These are phyloP conservation scores for Chionographis japonica DNA, from an alignment of 106 monocot species.

Conservation along the genomic window DNA sequence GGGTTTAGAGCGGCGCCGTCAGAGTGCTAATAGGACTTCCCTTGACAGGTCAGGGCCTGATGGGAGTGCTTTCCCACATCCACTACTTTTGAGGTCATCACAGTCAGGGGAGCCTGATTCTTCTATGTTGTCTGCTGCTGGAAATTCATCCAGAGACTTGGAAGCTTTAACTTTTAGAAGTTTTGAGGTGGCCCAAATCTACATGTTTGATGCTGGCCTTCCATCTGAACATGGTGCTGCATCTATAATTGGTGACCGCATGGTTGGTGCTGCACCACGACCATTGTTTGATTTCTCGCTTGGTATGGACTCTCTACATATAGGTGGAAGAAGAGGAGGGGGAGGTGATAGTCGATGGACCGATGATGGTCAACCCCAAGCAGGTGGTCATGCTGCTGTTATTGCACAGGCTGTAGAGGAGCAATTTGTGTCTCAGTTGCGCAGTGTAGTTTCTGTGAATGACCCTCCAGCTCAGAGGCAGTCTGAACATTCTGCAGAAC, in stretches of 20 bases:
- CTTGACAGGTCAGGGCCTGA: slow-evolving; percentile 39
- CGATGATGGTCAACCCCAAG: slow-evolving; percentile 71
- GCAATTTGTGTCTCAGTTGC: slow-evolving; percentile 53
- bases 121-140: slow-evolving; percentile 37
- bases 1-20: slow-evolving; percentile 55
- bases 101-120: slow-evolving; percentile 22
- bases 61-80: slow-evolving; percentile 57
- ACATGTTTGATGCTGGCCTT: slow-evolving; percentile 59
- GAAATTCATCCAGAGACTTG: slow-evolving; percentile 44
- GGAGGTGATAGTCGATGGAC: slow-evolving; percentile 64
- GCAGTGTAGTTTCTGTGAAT: slow-evolving; percentile 17
- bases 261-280: slow-evolving; percentile 43
- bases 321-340: slow-evolving; percentile 48
- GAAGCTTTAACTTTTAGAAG: slow-evolving; percentile 35
- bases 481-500: slow-evolving; percentile 15
- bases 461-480: slow-evolving; percentile 18
- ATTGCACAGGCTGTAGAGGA: slow-evolving; percentile 77
- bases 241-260: slow-evolving; percentile 49
- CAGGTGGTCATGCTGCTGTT: slow-evolving; percentile 38
- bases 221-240: slow-evolving; percentile 40
- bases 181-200: slow-evolving; percentile 34
- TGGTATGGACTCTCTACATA: slow-evolving; percentile 50
- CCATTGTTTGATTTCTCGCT: slow-evolving; percentile 55
- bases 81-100: slow-evolving; percentile 53
- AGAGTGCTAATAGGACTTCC: slow-evolving; percentile 31